Conservation (phyloP, 1,284 basidiomycete species). For the Anthracocystis setariae region DNA sequence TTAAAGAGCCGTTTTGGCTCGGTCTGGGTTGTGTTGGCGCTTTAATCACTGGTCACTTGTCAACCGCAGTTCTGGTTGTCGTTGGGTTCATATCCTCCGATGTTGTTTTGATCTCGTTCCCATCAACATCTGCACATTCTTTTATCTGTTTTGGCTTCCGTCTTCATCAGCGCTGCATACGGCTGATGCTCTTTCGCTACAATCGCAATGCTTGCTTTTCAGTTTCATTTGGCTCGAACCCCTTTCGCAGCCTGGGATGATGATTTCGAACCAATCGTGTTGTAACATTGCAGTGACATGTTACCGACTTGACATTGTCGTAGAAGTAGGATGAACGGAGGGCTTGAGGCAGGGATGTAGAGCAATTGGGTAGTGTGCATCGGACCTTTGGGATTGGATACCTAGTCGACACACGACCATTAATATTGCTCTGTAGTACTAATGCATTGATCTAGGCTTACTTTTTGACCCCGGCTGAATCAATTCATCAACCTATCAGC, state of each 20-base stretch:
- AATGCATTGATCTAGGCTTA: conserved; percentile 41
- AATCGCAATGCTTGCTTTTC: no score
- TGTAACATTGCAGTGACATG: conserved; percentile 1
- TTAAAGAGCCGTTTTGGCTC: no score
- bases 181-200: no score
- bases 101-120: no score
- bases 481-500: conserved; percentile 42
- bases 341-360: conserved; percentile 15
- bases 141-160: neutral
- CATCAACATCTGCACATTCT: no score
- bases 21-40: neutral
- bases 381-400: conserved; percentile 23
- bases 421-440: conserved; percentile 29
- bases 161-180: no score
- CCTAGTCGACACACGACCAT: conserved; percentile 50
- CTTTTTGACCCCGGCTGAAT: conserved; percentile 50
- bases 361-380: conserved; percentile 56
- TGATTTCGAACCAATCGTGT: no score
- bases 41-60: no score
- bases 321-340: neutral
- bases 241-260: no score
- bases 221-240: no score
- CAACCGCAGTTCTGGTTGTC: no score
- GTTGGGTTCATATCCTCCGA: no score
- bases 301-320: neutral